Percentiles rank a stretch among this genome's conserved stretches.
Conservation (phyloP, 164 flowering plant genomes). For the Protea cynaroides region DNA sequence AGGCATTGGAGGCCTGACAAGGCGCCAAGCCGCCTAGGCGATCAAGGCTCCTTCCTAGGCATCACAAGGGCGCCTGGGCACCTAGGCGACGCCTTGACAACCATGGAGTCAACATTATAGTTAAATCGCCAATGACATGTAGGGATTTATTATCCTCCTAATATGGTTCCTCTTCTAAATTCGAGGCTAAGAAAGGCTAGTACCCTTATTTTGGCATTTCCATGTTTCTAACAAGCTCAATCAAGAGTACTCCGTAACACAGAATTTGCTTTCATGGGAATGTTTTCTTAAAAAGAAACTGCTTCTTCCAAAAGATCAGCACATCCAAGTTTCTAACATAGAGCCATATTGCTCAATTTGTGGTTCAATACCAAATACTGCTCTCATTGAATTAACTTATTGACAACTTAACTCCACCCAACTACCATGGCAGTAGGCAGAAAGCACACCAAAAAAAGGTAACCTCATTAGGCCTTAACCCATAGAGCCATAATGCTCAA, state of each 20-base stretch:
- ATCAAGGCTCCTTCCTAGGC: too few species aligned
- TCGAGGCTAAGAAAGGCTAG: constrained; percentile 4
- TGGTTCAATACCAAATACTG: constrained; percentile 17
- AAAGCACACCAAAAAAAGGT: constrained; percentile 27
- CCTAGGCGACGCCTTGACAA: too few species aligned
- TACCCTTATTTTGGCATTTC: constrained; percentile 11
- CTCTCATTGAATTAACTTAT: constrained; percentile 18
- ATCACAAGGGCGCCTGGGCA: too few species aligned
- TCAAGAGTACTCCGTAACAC: constrained; percentile 11
- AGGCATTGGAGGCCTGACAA: too few species aligned
- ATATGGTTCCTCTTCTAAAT: too few species aligned
- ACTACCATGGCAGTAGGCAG: constrained; percentile 28
- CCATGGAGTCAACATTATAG: too few species aligned
- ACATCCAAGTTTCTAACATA: constrained; percentile 28
- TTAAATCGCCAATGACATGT: too few species aligned
- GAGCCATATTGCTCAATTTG: constrained; percentile 25
- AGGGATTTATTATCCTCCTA: too few species aligned
- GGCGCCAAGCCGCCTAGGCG: too few species aligned
- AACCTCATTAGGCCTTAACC: constrained; percentile 19
- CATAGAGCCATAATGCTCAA: too few species aligned
- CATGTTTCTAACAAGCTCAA: constrained; percentile 12
- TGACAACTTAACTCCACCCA: constrained; percentile 17
- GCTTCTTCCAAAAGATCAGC: constrained; percentile 27
- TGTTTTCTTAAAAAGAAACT: constrained; percentile 1
- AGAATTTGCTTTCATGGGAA: constrained; percentile 7